Conservation (phyloP, 331 rosid genomes). For the Phaseolus coccineus region DNA sequence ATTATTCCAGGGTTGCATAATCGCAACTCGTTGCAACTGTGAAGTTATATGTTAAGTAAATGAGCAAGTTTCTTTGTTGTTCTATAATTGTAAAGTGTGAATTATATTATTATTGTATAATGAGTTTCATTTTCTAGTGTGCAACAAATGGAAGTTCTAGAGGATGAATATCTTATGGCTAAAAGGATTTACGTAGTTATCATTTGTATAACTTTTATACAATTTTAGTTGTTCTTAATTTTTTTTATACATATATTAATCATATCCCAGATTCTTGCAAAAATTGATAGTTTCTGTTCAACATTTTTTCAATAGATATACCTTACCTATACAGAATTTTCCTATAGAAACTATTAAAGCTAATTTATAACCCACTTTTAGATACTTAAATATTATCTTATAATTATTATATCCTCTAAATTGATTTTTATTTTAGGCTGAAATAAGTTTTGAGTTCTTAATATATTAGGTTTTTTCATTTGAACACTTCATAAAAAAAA, state of each 20-base stretch:
- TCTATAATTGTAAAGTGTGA: background rate
- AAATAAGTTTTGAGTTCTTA: no score
- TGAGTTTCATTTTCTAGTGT: background rate
- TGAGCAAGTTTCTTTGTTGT: background rate
- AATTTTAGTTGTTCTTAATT: background rate
- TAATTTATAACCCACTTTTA: background rate
- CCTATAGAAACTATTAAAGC: background rate
- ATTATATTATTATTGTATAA: background rate
- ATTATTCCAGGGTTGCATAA: conserved; percentile 36
- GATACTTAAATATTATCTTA: no score
- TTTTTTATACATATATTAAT: background rate
- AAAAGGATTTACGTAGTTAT: background rate
- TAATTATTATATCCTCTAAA: no score
- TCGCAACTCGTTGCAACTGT: conserved; percentile 36
- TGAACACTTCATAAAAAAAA: no score
- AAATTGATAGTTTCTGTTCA: background rate
- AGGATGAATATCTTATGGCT: background rate
- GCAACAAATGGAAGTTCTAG: background rate
- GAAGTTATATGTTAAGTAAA: conserved; percentile 40
- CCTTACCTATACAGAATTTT: background rate
- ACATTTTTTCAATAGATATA: background rate
- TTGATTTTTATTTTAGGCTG: no score
- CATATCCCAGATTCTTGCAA: background rate
- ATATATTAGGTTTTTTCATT: no score
- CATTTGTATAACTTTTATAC: background rate